Conservation (phyloP, 192 early-diverging fungal species). For the Chytriomyces confervae region DNA sequence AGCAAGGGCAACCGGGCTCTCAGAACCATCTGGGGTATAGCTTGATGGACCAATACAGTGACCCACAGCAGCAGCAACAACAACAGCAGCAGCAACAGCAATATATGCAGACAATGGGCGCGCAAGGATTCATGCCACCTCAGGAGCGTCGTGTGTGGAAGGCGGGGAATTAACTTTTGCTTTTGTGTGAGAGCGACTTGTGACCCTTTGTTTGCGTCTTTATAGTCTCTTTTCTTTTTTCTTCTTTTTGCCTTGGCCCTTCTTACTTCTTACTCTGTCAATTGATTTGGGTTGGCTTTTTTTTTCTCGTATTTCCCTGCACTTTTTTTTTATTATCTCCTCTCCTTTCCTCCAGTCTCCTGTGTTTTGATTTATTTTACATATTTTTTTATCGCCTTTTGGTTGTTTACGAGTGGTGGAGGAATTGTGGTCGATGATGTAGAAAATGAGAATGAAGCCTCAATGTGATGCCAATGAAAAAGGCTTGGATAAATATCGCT, state of each 20-base stretch:
- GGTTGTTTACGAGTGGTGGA: no score
- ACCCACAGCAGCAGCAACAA: neutral
- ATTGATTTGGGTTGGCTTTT: no score
- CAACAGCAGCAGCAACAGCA: conserved; percentile 17
- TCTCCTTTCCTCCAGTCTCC: neutral
- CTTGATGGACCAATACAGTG: conserved; percentile 6
- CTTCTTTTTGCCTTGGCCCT: neutral
- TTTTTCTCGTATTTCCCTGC: neutral
- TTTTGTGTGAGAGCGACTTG: neutral
- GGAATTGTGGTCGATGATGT: no score
- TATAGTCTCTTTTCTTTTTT: neutral
- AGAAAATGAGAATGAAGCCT: no score
- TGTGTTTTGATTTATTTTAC: neutral
- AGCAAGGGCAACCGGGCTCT: neutral
- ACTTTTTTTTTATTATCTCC: conserved; percentile 6
- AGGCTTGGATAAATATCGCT: no score
- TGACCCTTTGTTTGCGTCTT: neutral
- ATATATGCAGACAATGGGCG: conserved; percentile 12
- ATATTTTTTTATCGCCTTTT: no score
- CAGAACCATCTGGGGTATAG: neutral
- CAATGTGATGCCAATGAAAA: no score
- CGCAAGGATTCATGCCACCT: conserved; percentile 27
- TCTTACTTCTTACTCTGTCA: no score
- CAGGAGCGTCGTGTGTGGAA: conserved; percentile 49
- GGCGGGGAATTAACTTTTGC: conserved; percentile 34